Evolutionary conservation across 108 stramenopile species (phyloP).

Genomic region (Parietichytrium sp.): DNA sequence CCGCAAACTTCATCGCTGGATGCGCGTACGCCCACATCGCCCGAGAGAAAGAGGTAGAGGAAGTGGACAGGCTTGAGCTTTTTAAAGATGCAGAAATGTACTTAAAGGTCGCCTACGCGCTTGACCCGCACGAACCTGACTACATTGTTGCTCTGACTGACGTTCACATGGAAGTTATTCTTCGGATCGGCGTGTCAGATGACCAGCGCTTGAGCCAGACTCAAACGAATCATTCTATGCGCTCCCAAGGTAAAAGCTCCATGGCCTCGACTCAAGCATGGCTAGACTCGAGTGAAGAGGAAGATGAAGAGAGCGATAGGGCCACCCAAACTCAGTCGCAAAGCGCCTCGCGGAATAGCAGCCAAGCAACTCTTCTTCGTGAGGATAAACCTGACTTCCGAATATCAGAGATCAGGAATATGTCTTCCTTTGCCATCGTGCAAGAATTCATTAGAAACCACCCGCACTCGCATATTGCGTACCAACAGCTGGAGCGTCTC

Average conservation of each 20-base stretch:
- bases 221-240: no score
- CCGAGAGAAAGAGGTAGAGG: background rate
- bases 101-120: background rate
- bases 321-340: no score
- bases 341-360: no score
- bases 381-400: no score
- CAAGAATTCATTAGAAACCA: background rate
- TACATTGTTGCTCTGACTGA: background rate
- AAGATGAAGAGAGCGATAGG: background rate
- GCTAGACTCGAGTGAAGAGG: background rate
- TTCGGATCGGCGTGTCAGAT: background rate
- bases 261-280: background rate
- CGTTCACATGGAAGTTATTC: background rate
- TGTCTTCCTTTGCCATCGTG: background rate
- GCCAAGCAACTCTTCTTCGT: no score
- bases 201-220: constrained; percentile 12
- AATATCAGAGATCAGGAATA: background rate
- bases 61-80: background rate
- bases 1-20: no score
- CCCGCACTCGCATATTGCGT: background rate
- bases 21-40: no score
- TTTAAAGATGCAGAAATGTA: background rate
- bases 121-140: background rate
- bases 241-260: no score
- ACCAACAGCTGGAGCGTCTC: background rate